A percentile compares a stretch with the other conserved stretches of the same genome.
These are phyloP conservation scores for Stachybotrys echinatus DNA, from an alignment of 2,329 filamentous ascomycete genomes.

Conservation along the genomic window DNA sequence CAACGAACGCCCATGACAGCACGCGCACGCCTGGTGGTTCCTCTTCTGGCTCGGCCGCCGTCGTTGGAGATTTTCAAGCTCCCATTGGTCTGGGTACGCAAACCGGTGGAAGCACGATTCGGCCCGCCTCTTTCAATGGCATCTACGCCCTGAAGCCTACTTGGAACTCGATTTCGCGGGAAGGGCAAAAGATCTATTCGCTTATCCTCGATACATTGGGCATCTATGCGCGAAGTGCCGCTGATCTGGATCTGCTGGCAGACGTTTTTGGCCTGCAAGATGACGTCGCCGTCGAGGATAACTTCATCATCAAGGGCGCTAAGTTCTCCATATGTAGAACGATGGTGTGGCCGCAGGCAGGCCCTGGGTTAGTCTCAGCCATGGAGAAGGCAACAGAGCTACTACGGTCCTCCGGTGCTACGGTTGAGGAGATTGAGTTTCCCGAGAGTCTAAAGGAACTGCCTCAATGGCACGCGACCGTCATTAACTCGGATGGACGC, in stretches of 20 bases:
- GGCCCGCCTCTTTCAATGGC: constrained; percentile 60
- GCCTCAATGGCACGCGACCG: neutral
- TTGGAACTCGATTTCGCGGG: constrained; percentile 56
- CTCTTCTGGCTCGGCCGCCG: constrained; percentile 61
- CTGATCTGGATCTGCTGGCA: constrained; percentile 52
- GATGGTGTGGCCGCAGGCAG: constrained; percentile 42
- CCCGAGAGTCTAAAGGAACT: neutral
- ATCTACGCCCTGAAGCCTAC: constrained; percentile 63
- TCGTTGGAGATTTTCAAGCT: constrained; percentile 59
- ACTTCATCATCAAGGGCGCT: constrained; percentile 32
- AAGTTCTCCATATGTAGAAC: constrained; percentile 53
- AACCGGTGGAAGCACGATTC: constrained; percentile 59
- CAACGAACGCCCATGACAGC: constrained; percentile 59
- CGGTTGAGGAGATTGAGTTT: constrained; percentile 51
- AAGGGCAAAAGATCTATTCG: constrained; percentile 56
- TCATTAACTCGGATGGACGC: neutral
- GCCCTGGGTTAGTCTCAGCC: constrained; percentile 35
- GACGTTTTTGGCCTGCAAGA: constrained; percentile 50
- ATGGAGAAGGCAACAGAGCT: constrained; percentile 33
- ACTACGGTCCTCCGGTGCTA: constrained; percentile 41
- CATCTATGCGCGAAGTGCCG: constrained; percentile 50
- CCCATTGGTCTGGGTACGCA: constrained; percentile 60
- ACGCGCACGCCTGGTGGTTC: constrained; percentile 63
- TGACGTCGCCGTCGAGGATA: constrained; percentile 35
- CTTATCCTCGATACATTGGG: constrained; percentile 58